Conservation (phyloP, 2,329 filamentous ascomycete species). For the Cercospora sp. region DNA sequence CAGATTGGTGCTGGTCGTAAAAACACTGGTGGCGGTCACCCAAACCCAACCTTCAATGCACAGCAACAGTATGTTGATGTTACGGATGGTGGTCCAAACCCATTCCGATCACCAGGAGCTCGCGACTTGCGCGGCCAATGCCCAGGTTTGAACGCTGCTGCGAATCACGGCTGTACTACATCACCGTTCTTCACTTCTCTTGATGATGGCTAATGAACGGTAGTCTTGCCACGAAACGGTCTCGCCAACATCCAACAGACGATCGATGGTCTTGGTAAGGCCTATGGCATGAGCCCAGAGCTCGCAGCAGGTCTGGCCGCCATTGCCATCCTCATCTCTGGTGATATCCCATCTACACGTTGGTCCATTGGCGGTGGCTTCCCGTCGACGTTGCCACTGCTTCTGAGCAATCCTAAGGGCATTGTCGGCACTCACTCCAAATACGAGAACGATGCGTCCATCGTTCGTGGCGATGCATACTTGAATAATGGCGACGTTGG, state of each 20-base stretch:
- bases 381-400: conserved; percentile 16
- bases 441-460: conserved; percentile 39
- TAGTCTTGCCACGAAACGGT: conserved; percentile 16
- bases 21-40: conserved; percentile 24
- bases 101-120: conserved; percentile 31
- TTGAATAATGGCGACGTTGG: conserved; percentile 30
- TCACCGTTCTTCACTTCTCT: too few species aligned
- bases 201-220: too few species aligned
- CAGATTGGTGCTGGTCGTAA: conserved; percentile 4
- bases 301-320: conserved; percentile 33
- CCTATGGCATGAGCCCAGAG: conserved; percentile 37
- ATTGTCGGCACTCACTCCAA: conserved; percentile 38
- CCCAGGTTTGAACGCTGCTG: conserved; percentile 23
- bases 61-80: conserved; percentile 27
- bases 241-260: conserved; percentile 16
- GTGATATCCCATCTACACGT: conserved; percentile 15
- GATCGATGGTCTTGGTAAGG: conserved; percentile 23
- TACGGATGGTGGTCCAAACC: conserved; percentile 28
- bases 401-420: conserved; percentile 29
- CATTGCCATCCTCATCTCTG: conserved; percentile 31
- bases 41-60: conserved; percentile 24
- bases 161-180: conserved; percentile 24
- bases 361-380: conserved; percentile 36
- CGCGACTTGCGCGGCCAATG: conserved; percentile 35
- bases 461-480: conserved; percentile 33